These are phyloP conservation scores for Cadophora gregata DNA, from an alignment of 2,329 filamentous ascomycete genomes.

Conservation along the genomic window DNA sequence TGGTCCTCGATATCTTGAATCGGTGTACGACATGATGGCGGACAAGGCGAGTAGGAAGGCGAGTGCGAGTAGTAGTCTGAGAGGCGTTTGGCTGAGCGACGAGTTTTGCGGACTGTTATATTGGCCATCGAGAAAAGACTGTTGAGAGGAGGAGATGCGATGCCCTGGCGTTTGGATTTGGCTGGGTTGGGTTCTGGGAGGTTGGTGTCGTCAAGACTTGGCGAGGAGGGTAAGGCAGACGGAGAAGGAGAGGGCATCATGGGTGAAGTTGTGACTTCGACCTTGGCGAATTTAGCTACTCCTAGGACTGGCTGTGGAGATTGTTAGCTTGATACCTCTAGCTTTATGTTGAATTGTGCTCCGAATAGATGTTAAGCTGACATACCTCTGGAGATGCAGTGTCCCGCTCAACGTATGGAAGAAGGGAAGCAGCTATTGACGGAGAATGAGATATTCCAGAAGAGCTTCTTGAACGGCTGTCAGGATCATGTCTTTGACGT, in stretches of 20 bases:
- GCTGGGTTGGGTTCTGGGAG: not conserved
- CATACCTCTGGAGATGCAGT: conserved; percentile 17
- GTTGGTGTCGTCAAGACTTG: not conserved
- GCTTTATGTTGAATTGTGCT: not conserved
- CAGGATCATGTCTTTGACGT: not conserved
- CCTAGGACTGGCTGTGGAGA: conserved; percentile 2
- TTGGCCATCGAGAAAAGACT: conserved; percentile 29
- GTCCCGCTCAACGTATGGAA: conserved; percentile 18
- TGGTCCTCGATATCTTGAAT: not conserved
- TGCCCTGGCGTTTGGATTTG: conserved; percentile 24
- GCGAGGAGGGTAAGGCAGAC: not conserved
- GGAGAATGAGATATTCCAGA: conserved; percentile 24
- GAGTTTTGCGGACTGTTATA: conserved; percentile 30
- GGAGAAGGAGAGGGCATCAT: not conserved
- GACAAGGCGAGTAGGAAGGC: conserved; percentile 13
- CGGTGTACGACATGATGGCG: not conserved
- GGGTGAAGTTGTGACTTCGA: conserved; percentile 18
- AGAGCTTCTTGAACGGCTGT: conserved; percentile 19
- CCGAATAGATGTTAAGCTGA: not conserved
- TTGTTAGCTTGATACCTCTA: not conserved
- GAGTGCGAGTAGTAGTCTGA: not conserved
- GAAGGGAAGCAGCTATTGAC: conserved; percentile 32
- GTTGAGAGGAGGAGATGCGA: conserved; percentile 19
- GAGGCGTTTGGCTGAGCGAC: conserved; percentile 11
- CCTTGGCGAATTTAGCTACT: conserved; percentile 16